Evolutionary conservation across 805 yeast species (phyloP), one percentile per base, ranked within the genome.

Genomic region (Kodamaea laetipori): DNA sequence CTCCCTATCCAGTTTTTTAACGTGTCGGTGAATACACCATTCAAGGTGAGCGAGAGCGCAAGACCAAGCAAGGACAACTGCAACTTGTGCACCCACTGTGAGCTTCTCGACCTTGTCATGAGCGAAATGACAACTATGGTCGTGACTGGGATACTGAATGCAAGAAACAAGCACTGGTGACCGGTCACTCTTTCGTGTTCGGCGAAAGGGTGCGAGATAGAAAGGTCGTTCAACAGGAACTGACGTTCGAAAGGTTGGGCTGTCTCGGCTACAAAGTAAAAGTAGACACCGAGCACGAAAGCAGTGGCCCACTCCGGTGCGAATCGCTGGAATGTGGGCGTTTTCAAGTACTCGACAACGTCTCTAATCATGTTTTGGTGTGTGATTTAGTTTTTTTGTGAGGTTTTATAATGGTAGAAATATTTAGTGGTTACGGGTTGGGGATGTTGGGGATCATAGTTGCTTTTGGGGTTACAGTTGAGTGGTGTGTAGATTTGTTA

Each of bases 141-240:
- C 2, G 45, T 13, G 7, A 56, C 38, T 3, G 71, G 69, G 3
- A 64, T 50, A 4, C 55, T 42, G 11, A 58, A 50, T 21, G 66
- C 64, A 4, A 68, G 37, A 9, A 59, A 17, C 7, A 65, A 51
- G 43, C 73, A 68, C 25, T 52, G 43, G 9, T 50, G 19, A 5
- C 60, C 66, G 4, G 66, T 49, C 21, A 69, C 70, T n/a, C 70
- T 49, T 45, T 68, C 73, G 8, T 44, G 31, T 2, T 32, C 37
- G 2, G 69, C 58, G 40, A 66, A 67, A 12, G 73, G 73, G 47
- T 68, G 71, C 30, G 66, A 63, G 30, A 69, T 58, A 13, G 66
- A 51, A 18, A 57, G 53, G 46, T 69, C 72, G 35, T 49, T 46
- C 25, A 65, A 46, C 18, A 57, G 55, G 47, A 69, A 69, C 47